phyloP scores from a whole-genome alignment of 192 early-diverging fungal species.

The Geranomyces variabilis region DNA sequence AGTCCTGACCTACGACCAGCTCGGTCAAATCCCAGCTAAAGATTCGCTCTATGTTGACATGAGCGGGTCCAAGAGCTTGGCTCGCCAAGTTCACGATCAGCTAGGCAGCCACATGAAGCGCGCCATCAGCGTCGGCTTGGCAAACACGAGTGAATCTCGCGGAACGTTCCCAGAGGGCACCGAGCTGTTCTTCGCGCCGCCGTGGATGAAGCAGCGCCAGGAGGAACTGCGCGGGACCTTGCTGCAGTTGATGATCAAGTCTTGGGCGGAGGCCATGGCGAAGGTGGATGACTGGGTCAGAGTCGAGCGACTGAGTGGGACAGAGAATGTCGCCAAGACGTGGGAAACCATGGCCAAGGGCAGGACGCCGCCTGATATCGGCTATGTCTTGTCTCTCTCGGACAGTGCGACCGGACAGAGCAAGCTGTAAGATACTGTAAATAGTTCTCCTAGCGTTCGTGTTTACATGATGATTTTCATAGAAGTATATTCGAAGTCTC shows the following conservation, averaged over 20 bases:
- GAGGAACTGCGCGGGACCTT: conserved; percentile 13
- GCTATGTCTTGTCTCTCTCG: conserved; percentile 26
- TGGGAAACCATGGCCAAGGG: conserved; percentile 28
- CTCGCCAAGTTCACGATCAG: conserved; percentile 1
- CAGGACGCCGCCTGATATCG: conserved; percentile 26
- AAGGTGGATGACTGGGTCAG: conserved; percentile 27
- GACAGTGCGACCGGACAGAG: background rate
- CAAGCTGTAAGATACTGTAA: background rate
- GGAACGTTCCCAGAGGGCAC: conserved; percentile 15
- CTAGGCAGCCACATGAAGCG: conserved; percentile 13
- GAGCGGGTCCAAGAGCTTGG: conserved; percentile 27
- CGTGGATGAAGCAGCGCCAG: conserved; percentile 37
- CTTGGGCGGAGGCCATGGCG: conserved; percentile 32
- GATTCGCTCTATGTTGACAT: conserved; percentile 42
- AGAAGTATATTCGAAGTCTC: too few relatives aligned
- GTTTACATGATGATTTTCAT: too few relatives aligned
- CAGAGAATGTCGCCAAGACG: conserved; percentile 12
- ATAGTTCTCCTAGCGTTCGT: too few relatives aligned
- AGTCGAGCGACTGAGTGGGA: conserved; percentile 1
- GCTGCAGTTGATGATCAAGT: background rate
- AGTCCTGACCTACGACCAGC: conserved; percentile 39
- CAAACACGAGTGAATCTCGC: conserved; percentile 19
- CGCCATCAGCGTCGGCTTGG: conserved; percentile 40
- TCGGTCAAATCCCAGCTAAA: background rate
- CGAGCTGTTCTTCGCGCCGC: conserved; percentile 43